phyloP scores from a whole-genome alignment of 768 basidiomycete species.

The Sistotremastrum niveocremeum region DNA sequence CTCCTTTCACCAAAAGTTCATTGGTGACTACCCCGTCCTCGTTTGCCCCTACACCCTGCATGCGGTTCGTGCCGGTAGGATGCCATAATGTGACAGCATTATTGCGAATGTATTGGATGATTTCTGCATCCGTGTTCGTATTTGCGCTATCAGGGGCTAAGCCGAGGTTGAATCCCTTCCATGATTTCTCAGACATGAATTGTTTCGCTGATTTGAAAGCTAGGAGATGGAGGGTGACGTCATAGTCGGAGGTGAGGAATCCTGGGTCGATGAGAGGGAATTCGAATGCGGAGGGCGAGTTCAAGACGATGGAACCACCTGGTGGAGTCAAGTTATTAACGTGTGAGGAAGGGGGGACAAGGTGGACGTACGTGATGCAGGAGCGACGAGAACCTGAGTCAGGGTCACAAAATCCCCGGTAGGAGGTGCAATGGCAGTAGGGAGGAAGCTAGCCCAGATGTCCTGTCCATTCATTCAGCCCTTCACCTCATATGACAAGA shows the following conservation, averaged over 20 bases:
- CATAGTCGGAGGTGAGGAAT: slow-evolving; percentile 14
- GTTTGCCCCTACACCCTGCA: slow-evolving; percentile 21
- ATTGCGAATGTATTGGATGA: slow-evolving; percentile 10
- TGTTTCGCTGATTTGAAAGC: slow-evolving; percentile 1
- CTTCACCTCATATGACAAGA: not conserved
- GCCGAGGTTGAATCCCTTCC: slow-evolving; percentile 4
- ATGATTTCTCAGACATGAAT: slow-evolving; percentile 7
- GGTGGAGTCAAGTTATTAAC: not conserved
- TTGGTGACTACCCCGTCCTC: slow-evolving; percentile 29
- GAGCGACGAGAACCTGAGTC: slow-evolving; percentile 7
- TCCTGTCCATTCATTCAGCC: too few relatives aligned
- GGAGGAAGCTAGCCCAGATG: not conserved
- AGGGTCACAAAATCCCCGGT: slow-evolving; percentile 12
- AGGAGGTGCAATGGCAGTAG: slow-evolving; percentile 1
- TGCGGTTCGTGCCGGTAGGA: slow-evolving; percentile 24
- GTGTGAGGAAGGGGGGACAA: not conserved
- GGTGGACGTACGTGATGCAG: slow-evolving; percentile 11
- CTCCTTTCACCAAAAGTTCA: slow-evolving; percentile 29
- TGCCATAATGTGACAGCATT: slow-evolving; percentile 12
- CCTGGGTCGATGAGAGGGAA: slow-evolving; percentile 14
- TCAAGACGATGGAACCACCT: slow-evolving; percentile 15
- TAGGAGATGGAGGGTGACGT: slow-evolving; percentile 15
- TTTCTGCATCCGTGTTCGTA: slow-evolving; percentile 8
- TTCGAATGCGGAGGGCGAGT: slow-evolving; percentile 12
- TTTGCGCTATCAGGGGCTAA: slow-evolving; percentile 1